These are phyloP conservation scores for Pichia nanzhaoensis DNA, from an alignment of 805 yeast genomes.

Conservation along the genomic window DNA sequence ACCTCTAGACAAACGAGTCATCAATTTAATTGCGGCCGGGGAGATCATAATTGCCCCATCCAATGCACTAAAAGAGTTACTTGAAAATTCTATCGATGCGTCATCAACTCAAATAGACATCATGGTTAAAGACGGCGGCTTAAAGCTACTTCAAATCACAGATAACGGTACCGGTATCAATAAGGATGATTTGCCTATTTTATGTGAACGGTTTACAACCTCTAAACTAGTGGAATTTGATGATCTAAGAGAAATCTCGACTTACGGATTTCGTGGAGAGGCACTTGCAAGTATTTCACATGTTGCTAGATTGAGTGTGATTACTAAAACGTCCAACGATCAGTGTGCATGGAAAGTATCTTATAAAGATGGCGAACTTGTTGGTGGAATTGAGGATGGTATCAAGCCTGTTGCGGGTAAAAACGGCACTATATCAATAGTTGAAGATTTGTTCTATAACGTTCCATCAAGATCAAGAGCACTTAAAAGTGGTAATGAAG, in stretches of 20 bases:
- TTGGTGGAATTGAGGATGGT: constrained; percentile 22
- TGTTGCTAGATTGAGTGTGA: constrained; percentile 72
- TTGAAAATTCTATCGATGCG: constrained; percentile 93
- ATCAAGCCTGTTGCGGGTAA: constrained; percentile 81
- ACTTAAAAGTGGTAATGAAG: constrained; percentile 61
- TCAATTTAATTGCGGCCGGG: constrained; percentile 94
- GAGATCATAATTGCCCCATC: constrained; percentile 92
- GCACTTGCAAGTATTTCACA: constrained; percentile 94
- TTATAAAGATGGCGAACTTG: constrained; percentile 61
- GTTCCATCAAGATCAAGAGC: constrained; percentile 72
- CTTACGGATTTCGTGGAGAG: constrained; percentile 96
- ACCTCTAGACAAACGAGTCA: constrained; percentile 59
- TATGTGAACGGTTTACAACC: constrained; percentile 92
- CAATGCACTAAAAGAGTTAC: constrained; percentile 86
- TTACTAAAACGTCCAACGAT: constrained; percentile 58
- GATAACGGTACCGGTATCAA: constrained; percentile 86
- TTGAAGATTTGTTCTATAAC: constrained; percentile 87
- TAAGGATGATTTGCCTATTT: constrained; percentile 61
- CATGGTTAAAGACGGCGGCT: constrained; percentile 85
- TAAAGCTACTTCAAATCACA: constrained; percentile 75
- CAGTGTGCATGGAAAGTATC: constrained; percentile 64
- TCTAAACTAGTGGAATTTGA: constrained; percentile 72
- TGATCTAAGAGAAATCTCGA: constrained; percentile 61
- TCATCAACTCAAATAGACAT: constrained; percentile 67
- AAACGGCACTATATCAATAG: constrained; percentile 76